These are phyloP conservation scores for Arthrobotrys megalospora DNA, from an alignment of 2,329 filamentous ascomycete species.

Conservation along the genomic window DNA sequence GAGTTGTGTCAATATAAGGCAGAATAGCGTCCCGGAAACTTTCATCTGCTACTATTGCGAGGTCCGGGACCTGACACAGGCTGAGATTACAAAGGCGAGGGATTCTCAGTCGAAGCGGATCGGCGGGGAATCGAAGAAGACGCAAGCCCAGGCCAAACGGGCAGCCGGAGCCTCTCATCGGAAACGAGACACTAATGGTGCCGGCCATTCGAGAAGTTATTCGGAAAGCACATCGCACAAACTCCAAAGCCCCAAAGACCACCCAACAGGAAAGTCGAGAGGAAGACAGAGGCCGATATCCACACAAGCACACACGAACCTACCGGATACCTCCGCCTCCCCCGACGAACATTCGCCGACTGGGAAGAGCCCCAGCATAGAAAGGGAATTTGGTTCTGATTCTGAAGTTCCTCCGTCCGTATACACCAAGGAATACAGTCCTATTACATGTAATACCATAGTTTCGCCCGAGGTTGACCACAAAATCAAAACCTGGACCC, in stretches of 20 bases:
- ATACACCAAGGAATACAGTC: constrained; percentile 60
- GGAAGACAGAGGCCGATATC: constrained; percentile 57
- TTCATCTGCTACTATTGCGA: constrained; percentile 93
- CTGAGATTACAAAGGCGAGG: constrained; percentile 82
- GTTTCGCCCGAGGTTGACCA: constrained; percentile 56
- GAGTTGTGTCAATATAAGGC: constrained; percentile 90
- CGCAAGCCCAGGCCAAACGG: constrained; percentile 70
- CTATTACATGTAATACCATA: constrained; percentile 56
- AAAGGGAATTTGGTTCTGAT: constrained; percentile 55
- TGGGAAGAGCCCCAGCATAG: constrained; percentile 59
- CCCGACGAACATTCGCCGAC: constrained; percentile 58
- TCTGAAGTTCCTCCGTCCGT: constrained; percentile 55
- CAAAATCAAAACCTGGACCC: constrained; percentile 56
- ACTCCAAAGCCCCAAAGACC: constrained; percentile 64
- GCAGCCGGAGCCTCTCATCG: constrained; percentile 85
- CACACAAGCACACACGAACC: constrained; percentile 38
- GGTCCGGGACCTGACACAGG: constrained; percentile 72
- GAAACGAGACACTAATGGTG: constrained; percentile 80
- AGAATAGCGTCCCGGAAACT: constrained; percentile 79
- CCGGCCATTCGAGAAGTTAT: constrained; percentile 71
- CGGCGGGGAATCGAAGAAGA: constrained; percentile 68
- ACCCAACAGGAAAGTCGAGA: constrained; percentile 43
- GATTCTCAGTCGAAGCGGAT: constrained; percentile 79
- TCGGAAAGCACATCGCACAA: constrained; percentile 68
- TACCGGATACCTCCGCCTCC: constrained; percentile 55